Evolutionary conservation across 495 filamentous ascomycete species (phyloP), one percentile per base, ranked within the genome.

Genomic region (Acidiella bohemica): DNA sequence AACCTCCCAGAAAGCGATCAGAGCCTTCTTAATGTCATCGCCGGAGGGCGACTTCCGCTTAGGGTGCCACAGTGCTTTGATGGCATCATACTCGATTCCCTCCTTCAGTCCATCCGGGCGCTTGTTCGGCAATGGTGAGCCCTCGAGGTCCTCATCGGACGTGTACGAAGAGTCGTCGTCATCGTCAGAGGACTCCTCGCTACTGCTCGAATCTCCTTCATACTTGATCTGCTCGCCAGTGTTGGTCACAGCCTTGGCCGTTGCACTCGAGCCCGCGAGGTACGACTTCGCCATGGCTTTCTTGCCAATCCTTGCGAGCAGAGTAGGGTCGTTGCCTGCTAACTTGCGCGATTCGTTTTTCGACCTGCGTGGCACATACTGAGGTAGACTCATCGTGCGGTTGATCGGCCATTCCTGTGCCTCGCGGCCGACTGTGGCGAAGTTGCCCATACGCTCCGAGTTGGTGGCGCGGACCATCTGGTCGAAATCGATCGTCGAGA

Each of bases 61-160:
- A n/a, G 72, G 68, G 10, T 59, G 68, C 77, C 79, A 82, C 13
- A 82, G 66, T 16, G 75, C 74, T 53, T 72, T 69, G 19, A 80
- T 63, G 1, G 71, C 61, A 46, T 83, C 78, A 50, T 78, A 82
- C 29, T 69, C 58, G 0, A 71, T 63, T 19, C 68, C 76, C 41
- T 67, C 68, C 24, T 64, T 50, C 2, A 70, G 65, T 35, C 73
- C 70, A 17, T 47, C 65, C 20, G 73, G 70, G 9, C 69, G 65
- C 28, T 47, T 47, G 29, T 47, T 27, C 4, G 76, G 72, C n/a
- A 75, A 46, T 12, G 72, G 70, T 13, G 68, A 72, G 4, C 57
- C 57, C 37, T 79, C 71, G 22, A 62, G 59, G 31, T 70, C 66
- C 21, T 63, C 54, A 59, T 63, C 48, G 58, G 60, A 59, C 18